Base-by-base conservation (phyloP, 2,329 filamentous ascomycete genomes). In the Leptographium flavum region DNA sequence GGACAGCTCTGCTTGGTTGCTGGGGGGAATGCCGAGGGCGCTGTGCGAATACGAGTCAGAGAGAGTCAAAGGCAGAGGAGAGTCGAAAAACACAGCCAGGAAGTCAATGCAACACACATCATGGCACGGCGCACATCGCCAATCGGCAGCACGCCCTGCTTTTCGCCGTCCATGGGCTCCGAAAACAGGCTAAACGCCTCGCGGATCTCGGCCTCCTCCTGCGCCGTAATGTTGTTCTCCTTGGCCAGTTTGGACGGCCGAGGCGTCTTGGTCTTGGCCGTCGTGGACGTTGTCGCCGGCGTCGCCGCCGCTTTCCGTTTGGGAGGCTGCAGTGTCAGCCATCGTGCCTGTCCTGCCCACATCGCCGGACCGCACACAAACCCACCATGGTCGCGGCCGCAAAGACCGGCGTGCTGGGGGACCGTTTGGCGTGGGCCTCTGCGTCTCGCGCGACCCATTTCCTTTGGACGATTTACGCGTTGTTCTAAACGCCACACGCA, bases 221-320 rank as follows among this genome's bases (percentile, higher is more conserved):
- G 77, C 35, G 80, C 82, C 14, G 78, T 81, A 57, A 96, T 78
- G 61, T 87, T 81, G 71, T 95, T 80, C 58, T 94, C 87, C 65
- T 88, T 90, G 27, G 90, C 90, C 55, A 95, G 84, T 62, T 87
- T 93, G 48, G 88, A 94, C 57, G 78, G 79, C 50, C 83, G 82
- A 45, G n/a, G n/a, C n/a, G n/a, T n/a, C n/a, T 69, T 65, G 48
- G 58, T 58, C 53, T 42, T 62, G 28, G 66, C 56, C 8, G 58
- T 45, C 48, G 57, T 39, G 5, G 49, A 48, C 43, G 60, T 57
- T 39, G 60, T 50, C 19, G 63, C 54, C 55, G 60, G 49, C 19
- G 63, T 54, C 55, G 60, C 57, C 38, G 60, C 50, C n/a, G 63
- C 54, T 56, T 70, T 73, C 55, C 72, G 71, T 60, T 72, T 73